Percentiles rank a stretch among this genome's conserved stretches.
Evolutionary conservation across 352 stramenopile species (phyloP).

Genomic region (Phytophthora colocasiae): DNA sequence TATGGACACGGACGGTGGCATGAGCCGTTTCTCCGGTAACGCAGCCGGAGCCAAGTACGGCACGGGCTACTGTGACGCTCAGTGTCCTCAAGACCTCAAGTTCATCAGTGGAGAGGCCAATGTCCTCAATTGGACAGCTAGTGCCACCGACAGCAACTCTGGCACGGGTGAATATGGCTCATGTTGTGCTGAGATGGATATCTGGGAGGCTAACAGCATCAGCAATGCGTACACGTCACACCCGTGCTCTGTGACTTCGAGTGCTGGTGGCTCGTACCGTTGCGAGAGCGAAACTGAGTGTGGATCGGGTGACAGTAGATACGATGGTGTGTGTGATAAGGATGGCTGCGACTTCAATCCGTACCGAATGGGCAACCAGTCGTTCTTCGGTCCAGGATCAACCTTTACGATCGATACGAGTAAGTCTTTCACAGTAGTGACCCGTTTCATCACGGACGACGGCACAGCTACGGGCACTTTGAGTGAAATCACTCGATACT

Average conservation of each 20-base stretch:
- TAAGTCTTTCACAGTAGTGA: slow-evolving; percentile 34
- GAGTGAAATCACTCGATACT: slow-evolving; percentile 27
- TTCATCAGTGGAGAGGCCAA: slow-evolving; percentile 78
- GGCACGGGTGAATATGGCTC: slow-evolving; percentile 54
- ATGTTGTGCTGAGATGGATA: slow-evolving; percentile 71
- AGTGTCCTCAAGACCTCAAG: slow-evolving; percentile 69
- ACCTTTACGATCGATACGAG: slow-evolving; percentile 32
- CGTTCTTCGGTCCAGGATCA: slow-evolving; percentile 32
- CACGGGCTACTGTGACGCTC: slow-evolving; percentile 60
- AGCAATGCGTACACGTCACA: slow-evolving; percentile 56
- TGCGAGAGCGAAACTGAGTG: slow-evolving; percentile 26
- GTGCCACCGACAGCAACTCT: slow-evolving; percentile 40
- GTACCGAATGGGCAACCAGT: slow-evolving; percentile 38
- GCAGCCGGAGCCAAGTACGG: slow-evolving; percentile 34
- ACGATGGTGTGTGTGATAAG: slow-evolving; percentile 37
- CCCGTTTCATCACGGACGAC: slow-evolving; percentile 37
- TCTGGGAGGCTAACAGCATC: slow-evolving; percentile 63
- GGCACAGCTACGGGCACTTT: slow-evolving; percentile 22
- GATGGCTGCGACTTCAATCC: slow-evolving; percentile 39
- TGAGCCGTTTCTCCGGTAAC: slow-evolving; percentile 20
- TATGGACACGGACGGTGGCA: slow-evolving; percentile 65
- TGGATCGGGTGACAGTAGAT: slow-evolving; percentile 13
- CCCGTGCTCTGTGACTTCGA: slow-evolving; percentile 37
- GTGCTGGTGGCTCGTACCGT: slow-evolving; percentile 32
- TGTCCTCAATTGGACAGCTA: slow-evolving; percentile 52